Evolutionary conservation across 805 yeast species (phyloP), one percentile per base, ranked within the genome.

Genomic region (Cyberlindnera amylophila): DNA sequence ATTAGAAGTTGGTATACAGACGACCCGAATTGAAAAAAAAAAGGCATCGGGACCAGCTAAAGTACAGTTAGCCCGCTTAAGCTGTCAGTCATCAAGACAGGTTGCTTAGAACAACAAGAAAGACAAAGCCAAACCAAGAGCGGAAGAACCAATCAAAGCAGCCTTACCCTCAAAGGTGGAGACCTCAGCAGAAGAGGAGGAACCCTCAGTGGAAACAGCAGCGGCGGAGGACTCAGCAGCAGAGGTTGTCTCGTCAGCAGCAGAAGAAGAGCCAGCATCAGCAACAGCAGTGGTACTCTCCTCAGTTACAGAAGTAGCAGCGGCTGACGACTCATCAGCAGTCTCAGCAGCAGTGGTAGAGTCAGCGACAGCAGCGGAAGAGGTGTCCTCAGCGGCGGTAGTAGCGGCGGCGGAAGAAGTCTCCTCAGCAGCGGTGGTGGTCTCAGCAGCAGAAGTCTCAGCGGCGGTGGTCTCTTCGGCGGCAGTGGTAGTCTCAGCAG

Each of bases 251-350:
- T 16, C 32, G 23, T 50, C 24, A 23, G 47, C 30, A 16, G 40
- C 13, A 11, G 52, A 33, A 12, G 43, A 11, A 17, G 46, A 29
- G 15, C 50, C 39, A 34, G 24, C 19, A 13, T 24, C 36, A 28
- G 55, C 38, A 27, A 57, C 37, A 21, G 24, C 24, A 21, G 24
- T 9, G 9, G 24, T 9, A 21, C 8, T 21, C 24, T 21, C 24
- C 24, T 21, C 24, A 21, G 24, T 9, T 9, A 6, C 24, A 17
- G 51, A 12, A 40, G 62, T 53, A 21, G 65, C 50, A 32, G 62
- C 50, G 21, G 57, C 57, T 15, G 65, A 56, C 34, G 67, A 6
- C 11, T 40, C 36, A 41, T 55, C 54, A 6, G 62, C 57, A 21
- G 65, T 57, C 9, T 58, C 35, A 29, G 65, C 40, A 31, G 66